Evolutionary conservation across 305 asterid genomes (phyloP).

Genomic region (Fraxinus sp.): DNA sequence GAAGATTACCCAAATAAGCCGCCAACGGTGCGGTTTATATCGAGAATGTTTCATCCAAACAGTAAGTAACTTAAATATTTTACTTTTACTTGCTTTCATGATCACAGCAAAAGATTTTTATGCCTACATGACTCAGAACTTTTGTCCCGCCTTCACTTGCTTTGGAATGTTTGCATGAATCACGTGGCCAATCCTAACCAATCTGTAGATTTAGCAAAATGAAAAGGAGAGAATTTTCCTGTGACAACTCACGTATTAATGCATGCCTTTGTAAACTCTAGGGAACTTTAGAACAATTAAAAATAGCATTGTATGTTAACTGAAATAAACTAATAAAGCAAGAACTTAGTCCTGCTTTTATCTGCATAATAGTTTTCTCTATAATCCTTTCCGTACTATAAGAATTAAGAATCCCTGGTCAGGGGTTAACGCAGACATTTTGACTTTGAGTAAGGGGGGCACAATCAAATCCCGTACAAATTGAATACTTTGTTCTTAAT

Average conservation of each 20-base stretch:
- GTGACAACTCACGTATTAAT: background rate
- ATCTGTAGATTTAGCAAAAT: background rate
- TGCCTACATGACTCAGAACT: background rate
- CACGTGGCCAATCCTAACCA: background rate
- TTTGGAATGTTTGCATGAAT: constrained; percentile 1
- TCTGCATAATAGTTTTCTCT: background rate
- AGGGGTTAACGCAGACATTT: too few species aligned
- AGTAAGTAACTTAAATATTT: constrained; percentile 53
- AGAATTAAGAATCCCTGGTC: background rate
- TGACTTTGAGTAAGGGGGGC: too few species aligned
- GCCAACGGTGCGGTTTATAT: constrained; percentile 77
- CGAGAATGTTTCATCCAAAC: constrained; percentile 94
- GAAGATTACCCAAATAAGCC: constrained; percentile 96
- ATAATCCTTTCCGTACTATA: background rate
- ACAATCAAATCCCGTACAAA: too few species aligned
- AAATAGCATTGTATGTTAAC: background rate
- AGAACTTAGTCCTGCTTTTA: background rate
- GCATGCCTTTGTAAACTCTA: background rate
- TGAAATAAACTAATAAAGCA: background rate
- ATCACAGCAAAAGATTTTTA: background rate
- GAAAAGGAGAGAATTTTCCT: background rate
- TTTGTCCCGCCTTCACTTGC: background rate
- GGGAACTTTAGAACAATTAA: background rate
- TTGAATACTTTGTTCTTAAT: too few species aligned
- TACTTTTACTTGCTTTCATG: background rate